A percentile compares a stretch with the other conserved stretches of the same genome.
phyloP scores from a whole-genome alignment of 108 stramenopile species.

The Fistulifera pelliculosa region DNA sequence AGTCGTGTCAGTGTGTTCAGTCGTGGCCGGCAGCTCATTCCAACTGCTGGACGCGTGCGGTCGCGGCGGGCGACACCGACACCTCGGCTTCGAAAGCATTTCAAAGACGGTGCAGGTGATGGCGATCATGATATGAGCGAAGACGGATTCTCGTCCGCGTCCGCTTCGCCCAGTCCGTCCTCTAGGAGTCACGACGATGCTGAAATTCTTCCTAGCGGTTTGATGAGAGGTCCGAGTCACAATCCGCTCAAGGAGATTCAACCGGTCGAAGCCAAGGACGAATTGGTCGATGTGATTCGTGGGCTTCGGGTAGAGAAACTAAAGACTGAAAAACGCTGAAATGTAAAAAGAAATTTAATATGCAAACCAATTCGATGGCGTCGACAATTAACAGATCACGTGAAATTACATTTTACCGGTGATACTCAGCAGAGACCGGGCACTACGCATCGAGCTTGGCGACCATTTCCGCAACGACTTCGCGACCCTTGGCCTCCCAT shows the following conservation, averaged over 20 bases:
- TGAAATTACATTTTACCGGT: too few species aligned
- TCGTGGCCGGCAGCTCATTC: slow-evolving; percentile 66
- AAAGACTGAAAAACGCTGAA: too few species aligned
- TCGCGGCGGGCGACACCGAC: slow-evolving; percentile 80
- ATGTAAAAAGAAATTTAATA: too few species aligned
- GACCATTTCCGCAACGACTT: slow-evolving; percentile 9
- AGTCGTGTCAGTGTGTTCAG: slow-evolving; percentile 45
- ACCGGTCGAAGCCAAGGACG: too few species aligned
- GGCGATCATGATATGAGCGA: slow-evolving; percentile 20
- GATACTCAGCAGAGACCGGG: too few species aligned
- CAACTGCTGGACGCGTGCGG: slow-evolving; percentile 62
- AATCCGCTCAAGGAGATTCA: slow-evolving; percentile 7
- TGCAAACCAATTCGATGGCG: too few species aligned
- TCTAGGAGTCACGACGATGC: not conserved
- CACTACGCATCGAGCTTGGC: slow-evolving; percentile 17
- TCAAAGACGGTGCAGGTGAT: slow-evolving; percentile 13
- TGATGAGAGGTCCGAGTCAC: not conserved
- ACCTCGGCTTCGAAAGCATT: slow-evolving; percentile 37
- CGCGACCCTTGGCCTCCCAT: slow-evolving; percentile 7
- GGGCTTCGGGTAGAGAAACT: slow-evolving; percentile 65
- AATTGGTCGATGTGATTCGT: slow-evolving; percentile 74
- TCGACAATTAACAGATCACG: too few species aligned
- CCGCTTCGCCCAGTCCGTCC: slow-evolving; percentile 12
- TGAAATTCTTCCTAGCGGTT: not conserved
- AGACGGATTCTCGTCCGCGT: slow-evolving; percentile 33